A percentile compares a stretch with the other conserved stretches of the same genome.
Conservation (phyloP, 345 rosid species). For the Dimocarpus longan region DNA sequence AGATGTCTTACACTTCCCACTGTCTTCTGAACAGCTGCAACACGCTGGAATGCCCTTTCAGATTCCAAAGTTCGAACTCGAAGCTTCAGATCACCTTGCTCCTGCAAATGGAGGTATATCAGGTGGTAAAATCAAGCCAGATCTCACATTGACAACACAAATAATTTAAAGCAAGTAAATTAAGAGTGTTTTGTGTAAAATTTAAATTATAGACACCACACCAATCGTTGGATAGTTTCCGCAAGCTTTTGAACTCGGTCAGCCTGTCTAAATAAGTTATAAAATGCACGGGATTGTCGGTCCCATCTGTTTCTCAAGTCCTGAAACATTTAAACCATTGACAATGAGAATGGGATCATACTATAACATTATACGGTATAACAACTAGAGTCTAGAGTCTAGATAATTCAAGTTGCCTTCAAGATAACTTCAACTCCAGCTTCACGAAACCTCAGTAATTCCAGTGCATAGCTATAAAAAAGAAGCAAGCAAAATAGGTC, state of each 20-base stretch:
- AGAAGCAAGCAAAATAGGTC: conserved; percentile 28
- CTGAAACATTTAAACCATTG: conserved; percentile 43
- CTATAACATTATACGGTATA: conserved; percentile 2
- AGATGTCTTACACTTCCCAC: conserved; percentile 78
- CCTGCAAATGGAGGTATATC: conserved; percentile 44
- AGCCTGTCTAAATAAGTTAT: conserved; percentile 94
- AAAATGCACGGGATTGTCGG: conserved; percentile 89
- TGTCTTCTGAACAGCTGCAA: conserved; percentile 91
- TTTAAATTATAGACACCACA: conserved; percentile 26
- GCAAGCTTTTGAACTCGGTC: conserved; percentile 95
- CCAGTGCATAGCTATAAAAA: conserved; percentile 81
- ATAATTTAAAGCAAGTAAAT: conserved; percentile 1
- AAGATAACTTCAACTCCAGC: conserved; percentile 92
- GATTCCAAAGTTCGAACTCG: conserved; percentile 90
- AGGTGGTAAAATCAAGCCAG: neutral
- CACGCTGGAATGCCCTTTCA: conserved; percentile 96
- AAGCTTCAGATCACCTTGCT: conserved; percentile 98
- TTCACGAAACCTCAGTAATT: conserved; percentile 85
- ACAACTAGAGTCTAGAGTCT: conserved; percentile 15
- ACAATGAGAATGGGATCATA: conserved; percentile 7
- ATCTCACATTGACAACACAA: neutral
- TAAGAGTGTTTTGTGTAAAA: neutral
- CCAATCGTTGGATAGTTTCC: conserved; percentile 79
- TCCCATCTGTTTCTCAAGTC: conserved; percentile 93
- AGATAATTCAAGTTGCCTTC: conserved; percentile 56